Evolutionary conservation across 2,329 filamentous ascomycete species (phyloP), one percentile per base, ranked within the genome.

Genomic region (Aspergillus texensis): DNA sequence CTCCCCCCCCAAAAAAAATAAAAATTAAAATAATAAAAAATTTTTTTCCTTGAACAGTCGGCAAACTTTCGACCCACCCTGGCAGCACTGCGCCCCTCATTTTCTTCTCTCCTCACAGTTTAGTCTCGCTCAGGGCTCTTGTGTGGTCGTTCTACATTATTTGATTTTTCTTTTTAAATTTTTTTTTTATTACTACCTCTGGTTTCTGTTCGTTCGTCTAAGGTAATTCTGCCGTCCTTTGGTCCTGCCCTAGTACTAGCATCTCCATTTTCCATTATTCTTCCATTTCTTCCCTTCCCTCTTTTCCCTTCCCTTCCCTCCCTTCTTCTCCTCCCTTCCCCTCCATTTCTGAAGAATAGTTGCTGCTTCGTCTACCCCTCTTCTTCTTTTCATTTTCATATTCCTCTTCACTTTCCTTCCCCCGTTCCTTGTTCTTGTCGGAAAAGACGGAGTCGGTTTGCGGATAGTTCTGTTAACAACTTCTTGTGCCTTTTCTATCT

Each of bases 401-500:
- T 64, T 50, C 64, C 58, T 67, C 55, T 56, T 62, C 66, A 67
- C 62, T 61, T 68, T 65, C 63, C 62, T 65, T 65, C 67, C 57
- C 61, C 64, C 65, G 65, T 67, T 71, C 58, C 65, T 72, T 70
- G 66, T 68, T 70, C 58, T 63, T 69, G 57, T 72, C 68, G 68
- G 72, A 68, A 68, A 69, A 66, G 61, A 70, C 72, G 71, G 71
- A 71, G 71, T 73, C 67, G 63, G 68, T 72, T 75, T 72, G 70
- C 69, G 67, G 67, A 71, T 71, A 68, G 68, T 69, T 66, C 67
- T 68, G 65, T 67, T 61, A 62, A 41, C 32, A 64, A 66, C 60
- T 67, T 65, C 60, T 65, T 66, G 62, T 61, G 53, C 45, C 50
- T 58, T 60, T 66, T 70, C 63, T 67, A 60, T 64, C 56, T 65